Conservation (phyloP, 108 stramenopile species). For the Bacterosira constricta region DNA sequence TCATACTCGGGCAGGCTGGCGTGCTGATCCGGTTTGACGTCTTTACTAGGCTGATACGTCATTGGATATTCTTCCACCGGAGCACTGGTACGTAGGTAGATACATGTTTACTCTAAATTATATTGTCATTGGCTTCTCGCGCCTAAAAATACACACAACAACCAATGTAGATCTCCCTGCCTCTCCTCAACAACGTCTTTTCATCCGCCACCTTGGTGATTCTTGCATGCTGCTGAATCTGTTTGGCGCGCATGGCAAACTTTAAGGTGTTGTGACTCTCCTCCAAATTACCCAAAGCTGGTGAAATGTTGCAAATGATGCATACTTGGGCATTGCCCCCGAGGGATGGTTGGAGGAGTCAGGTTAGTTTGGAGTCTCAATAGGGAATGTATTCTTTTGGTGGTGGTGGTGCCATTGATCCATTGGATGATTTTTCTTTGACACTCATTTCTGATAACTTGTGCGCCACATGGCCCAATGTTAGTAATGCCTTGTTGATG, state of each 20-base stretch:
- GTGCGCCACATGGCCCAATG: constrained; percentile 91
- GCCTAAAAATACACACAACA: no score
- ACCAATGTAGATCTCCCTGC: no score
- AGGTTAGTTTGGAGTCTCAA: constrained; percentile 93
- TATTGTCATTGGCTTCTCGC: no score
- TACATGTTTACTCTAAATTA: no score
- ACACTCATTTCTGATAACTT: constrained; percentile 64
- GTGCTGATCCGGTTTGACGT: no score
- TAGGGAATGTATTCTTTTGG: constrained; percentile 64
- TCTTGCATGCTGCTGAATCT: constrained; percentile 84
- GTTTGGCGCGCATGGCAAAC: constrained; percentile 91
- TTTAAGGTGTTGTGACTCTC: constrained; percentile 94
- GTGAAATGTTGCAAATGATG: constrained; percentile 86
- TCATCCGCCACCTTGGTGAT: constrained; percentile 74
- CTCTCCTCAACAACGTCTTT: constrained; percentile 77
- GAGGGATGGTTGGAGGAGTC: constrained; percentile 90
- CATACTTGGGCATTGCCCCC: constrained; percentile 91
- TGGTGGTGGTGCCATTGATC: constrained; percentile 9
- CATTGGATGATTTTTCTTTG: constrained; percentile 48
- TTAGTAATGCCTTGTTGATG: constrained; percentile 96
- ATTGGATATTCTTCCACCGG: no score
- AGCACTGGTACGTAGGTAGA: no score
- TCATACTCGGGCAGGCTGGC: no score
- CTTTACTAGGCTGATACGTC: no score
- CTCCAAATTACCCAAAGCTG: constrained; percentile 67